Evolutionary conservation across 192 early-diverging fungal genomes (phyloP).

Genomic region (Geosiphon pyriformis): DNA sequence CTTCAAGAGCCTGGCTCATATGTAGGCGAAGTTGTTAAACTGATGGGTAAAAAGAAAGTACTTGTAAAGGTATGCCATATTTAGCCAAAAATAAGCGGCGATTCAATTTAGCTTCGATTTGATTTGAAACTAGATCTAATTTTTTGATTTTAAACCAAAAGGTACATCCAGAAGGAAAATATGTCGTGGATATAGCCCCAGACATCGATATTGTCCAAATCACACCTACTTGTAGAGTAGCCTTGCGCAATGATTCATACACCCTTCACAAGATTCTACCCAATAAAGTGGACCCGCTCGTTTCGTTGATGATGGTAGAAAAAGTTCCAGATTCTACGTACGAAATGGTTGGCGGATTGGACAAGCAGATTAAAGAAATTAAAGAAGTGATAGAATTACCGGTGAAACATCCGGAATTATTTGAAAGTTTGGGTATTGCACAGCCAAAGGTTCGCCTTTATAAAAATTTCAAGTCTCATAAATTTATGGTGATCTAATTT

Average conservation of each 20-base stretch:
- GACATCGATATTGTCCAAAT: slow-evolving; percentile 88
- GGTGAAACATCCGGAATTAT: slow-evolving; percentile 98
- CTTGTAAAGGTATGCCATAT: slow-evolving; percentile 73
- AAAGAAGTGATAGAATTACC: slow-evolving; percentile 99
- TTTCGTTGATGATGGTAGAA: slow-evolving; percentile 99
- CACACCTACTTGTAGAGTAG: slow-evolving; percentile 89
- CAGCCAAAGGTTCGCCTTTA: slow-evolving; percentile 75
- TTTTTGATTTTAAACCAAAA: slow-evolving; percentile 30
- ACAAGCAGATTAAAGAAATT: slow-evolving; percentile 99
- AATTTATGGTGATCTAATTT: background rate
- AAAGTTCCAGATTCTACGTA: slow-evolving; percentile 99
- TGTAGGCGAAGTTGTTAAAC: slow-evolving; percentile 96
- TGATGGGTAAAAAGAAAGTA: slow-evolving; percentile 98
- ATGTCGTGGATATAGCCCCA: slow-evolving; percentile 92
- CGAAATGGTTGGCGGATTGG: slow-evolving; percentile 98
- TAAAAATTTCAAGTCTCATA: no score
- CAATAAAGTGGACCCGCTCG: slow-evolving; percentile 98
- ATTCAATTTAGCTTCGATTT: no score
- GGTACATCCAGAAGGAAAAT: slow-evolving; percentile 96
- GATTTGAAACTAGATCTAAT: no score
- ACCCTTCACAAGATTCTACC: slow-evolving; percentile 92
- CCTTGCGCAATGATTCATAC: slow-evolving; percentile 87
- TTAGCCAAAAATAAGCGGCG: no score
- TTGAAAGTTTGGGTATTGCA: slow-evolving; percentile 95
- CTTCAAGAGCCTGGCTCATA: slow-evolving; percentile 95